Conservation (phyloP, 441 rosid species). For the Euphorbia celastroides region DNA sequence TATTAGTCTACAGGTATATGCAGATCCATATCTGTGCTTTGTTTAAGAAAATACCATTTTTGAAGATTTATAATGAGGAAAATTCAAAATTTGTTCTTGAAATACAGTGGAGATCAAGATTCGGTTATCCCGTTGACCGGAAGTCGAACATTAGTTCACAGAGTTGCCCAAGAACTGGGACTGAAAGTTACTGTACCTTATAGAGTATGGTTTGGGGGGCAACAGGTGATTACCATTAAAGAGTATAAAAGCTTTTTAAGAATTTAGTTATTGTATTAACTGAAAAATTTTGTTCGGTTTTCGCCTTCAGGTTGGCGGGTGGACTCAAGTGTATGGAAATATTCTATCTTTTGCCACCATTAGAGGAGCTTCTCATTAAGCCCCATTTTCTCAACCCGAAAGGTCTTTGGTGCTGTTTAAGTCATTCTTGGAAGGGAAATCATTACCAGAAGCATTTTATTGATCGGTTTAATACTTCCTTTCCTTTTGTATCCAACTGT, state of each 20-base stretch:
- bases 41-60: background rate
- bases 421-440: constrained; percentile 56
- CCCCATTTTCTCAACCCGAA: constrained; percentile 95
- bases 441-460: constrained; percentile 79
- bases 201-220: constrained; percentile 89
- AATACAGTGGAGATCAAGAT: constrained; percentile 91
- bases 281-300: background rate
- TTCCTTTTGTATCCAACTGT: constrained; percentile 24
- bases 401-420: constrained; percentile 83
- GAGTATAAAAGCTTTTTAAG: background rate
- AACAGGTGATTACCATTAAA: constrained; percentile 49
- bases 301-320: constrained; percentile 85
- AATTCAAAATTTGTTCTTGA: constrained; percentile 7
- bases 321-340: constrained; percentile 91
- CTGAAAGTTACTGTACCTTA: constrained; percentile 71
- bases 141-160: constrained; percentile 59
- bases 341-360: constrained; percentile 83
- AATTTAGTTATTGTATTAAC: background rate
- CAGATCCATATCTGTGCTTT: constrained; percentile 7
- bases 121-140: constrained; percentile 93
- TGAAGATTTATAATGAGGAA: background rate
- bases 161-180: constrained; percentile 52
- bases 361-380: constrained; percentile 97
- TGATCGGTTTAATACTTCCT: constrained; percentile 29
- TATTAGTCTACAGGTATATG: constrained; percentile 77